Percentiles rank a stretch among this genome's conserved stretches.
These are phyloP conservation scores for Sordaria brevicollis DNA, from an alignment of 495 filamentous ascomycete species.

Conservation along the genomic window DNA sequence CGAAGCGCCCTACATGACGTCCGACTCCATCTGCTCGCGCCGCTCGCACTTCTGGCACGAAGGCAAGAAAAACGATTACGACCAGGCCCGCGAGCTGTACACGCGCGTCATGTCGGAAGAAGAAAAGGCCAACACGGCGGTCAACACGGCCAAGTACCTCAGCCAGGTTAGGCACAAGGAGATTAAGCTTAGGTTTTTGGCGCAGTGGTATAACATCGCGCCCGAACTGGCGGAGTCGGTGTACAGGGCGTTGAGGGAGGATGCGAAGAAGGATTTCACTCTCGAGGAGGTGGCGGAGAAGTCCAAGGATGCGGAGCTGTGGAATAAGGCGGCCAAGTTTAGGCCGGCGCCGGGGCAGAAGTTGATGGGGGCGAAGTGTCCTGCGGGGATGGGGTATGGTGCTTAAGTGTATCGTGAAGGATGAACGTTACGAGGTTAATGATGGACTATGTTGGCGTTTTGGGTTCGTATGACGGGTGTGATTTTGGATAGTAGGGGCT, in stretches of 20 bases:
- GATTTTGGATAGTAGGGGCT: neutral
- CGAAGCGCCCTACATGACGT: conserved; percentile 41
- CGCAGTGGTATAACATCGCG: conserved; percentile 42
- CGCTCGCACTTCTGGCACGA: conserved; percentile 48
- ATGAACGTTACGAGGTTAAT: neutral
- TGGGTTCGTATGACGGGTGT: neutral
- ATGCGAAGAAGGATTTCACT: neutral
- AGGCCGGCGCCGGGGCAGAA: neutral
- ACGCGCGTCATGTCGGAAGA: conserved; percentile 34
- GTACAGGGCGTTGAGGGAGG: neutral
- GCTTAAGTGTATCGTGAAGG: neutral
- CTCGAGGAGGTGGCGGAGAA: neutral
- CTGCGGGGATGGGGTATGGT: neutral
- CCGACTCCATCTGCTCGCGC: conserved; percentile 38
- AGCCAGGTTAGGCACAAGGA: conserved; percentile 21
- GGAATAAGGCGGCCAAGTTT: neutral
- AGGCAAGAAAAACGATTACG: conserved; percentile 43
- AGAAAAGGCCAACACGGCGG: conserved; percentile 32
- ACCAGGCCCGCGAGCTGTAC: conserved; percentile 42
- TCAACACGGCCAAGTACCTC: conserved; percentile 38
- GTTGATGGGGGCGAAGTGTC: neutral
- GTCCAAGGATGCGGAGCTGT: neutral
- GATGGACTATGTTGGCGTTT: neutral
- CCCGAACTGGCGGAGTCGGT: conserved; percentile 30
- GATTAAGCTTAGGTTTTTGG: conserved; percentile 22